Evolutionary conservation across 2,329 filamentous ascomycete genomes (phyloP).

Genomic region (Aspergillus melleus): DNA sequence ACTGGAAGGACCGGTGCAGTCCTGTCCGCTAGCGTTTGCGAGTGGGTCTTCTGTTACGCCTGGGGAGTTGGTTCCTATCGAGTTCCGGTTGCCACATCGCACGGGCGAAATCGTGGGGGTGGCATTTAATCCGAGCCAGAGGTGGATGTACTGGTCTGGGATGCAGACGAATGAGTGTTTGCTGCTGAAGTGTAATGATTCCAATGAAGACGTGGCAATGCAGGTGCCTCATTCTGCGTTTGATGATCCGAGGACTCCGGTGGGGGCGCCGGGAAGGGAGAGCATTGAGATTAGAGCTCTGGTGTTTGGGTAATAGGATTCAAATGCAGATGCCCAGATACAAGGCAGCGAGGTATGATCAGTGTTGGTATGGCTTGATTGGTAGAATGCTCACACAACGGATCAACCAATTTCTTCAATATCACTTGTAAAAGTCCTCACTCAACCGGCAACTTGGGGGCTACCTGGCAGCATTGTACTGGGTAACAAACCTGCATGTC

Average conservation of each 20-base stretch:
- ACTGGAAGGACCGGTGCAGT: constrained; percentile 58
- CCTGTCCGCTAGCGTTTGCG: constrained; percentile 59
- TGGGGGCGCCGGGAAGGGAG: not conserved
- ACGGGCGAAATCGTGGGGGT: constrained; percentile 75
- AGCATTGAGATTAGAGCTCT: not conserved
- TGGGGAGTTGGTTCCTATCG: constrained; percentile 66
- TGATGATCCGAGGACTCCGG: not conserved
- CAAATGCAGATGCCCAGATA: no score
- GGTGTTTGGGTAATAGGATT: not conserved
- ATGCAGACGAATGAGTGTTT: constrained; percentile 73
- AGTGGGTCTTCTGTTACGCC: constrained; percentile 38
- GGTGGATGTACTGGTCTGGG: constrained; percentile 79
- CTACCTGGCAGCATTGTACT: no score
- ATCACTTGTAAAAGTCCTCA: no score
- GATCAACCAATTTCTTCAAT: no score
- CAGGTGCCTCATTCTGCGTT: not conserved
- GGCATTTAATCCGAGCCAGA: constrained; percentile 59
- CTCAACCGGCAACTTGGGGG: no score
- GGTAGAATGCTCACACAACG: no score
- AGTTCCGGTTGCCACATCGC: constrained; percentile 71
- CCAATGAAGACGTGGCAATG: not conserved
- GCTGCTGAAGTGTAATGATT: constrained; percentile 78
- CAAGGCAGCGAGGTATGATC: no score
- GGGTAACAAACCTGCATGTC: no score
- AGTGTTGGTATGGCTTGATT: no score